These are phyloP conservation scores for Penicillium longicatenatum DNA, from an alignment of 495 filamentous ascomycete genomes.

Conservation along the genomic window DNA sequence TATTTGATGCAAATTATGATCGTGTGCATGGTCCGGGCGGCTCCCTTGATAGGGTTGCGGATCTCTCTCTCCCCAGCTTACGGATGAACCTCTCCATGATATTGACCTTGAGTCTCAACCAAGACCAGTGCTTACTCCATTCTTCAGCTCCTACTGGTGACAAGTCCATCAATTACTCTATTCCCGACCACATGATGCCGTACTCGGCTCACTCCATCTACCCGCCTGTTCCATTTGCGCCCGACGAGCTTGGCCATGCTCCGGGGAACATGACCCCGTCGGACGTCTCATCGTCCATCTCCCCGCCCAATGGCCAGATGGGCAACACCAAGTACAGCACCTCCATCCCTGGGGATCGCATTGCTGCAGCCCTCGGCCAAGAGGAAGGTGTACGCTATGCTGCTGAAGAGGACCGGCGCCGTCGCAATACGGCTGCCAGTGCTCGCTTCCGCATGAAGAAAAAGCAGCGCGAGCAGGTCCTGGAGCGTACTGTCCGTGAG, in stretches of 20 bases:
- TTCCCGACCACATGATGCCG: conserved; percentile 48
- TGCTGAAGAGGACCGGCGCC: conserved; percentile 95
- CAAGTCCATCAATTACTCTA: conserved; percentile 47
- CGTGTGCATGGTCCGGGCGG: conserved; percentile 15
- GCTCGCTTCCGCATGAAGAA: conserved; percentile 98
- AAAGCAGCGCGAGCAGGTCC: conserved; percentile 95
- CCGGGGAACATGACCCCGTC: conserved; percentile 45
- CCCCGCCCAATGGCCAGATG: conserved; percentile 49
- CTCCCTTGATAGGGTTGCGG: conserved; percentile 18
- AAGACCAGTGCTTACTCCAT: conserved; percentile 32
- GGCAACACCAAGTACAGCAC: conserved; percentile 52
- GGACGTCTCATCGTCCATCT: conserved; percentile 51
- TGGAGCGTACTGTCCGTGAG: conserved; percentile 89
- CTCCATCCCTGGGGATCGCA: conserved; percentile 45
- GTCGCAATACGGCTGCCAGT: conserved; percentile 91
- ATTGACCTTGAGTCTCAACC: conserved; percentile 10
- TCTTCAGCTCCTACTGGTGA: conserved; percentile 32
- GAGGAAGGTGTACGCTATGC: conserved; percentile 65
- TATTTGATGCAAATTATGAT: conserved; percentile 19
- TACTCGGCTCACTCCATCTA: conserved; percentile 49
- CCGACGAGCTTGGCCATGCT: conserved; percentile 45
- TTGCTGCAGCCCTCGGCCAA: conserved; percentile 40
- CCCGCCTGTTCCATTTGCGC: conserved; percentile 45
- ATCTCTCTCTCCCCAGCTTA: conserved; percentile 1
- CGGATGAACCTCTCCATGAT: conserved; percentile 13